A percentile compares a stretch with the other conserved stretches of the same genome.
Evolutionary conservation across 371 early-diverging fungal genomes (phyloP).

Genomic region (Funneliformis caledonium): DNA sequence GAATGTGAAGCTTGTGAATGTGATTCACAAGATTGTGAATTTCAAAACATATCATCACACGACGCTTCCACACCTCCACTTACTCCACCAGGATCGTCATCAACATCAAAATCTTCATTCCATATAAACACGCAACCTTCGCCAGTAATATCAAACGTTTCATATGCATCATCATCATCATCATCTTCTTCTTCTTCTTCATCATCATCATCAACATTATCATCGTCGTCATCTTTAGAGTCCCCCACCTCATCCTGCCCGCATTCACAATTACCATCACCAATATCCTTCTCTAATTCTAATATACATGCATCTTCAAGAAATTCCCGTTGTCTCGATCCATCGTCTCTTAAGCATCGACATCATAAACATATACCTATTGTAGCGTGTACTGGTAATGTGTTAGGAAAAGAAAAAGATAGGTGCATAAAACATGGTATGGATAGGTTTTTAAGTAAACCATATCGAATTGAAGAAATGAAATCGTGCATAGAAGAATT

Average conservation of each 20-base stretch:
- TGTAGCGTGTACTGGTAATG: not conserved
- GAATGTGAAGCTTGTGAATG: not conserved
- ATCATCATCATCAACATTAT: not conserved
- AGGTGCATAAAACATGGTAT: not conserved
- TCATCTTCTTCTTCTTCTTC: not conserved
- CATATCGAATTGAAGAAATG: constrained; percentile 6
- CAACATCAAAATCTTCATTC: not conserved
- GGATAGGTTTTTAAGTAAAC: constrained; percentile 11
- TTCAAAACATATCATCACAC: not conserved
- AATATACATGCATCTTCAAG: not conserved
- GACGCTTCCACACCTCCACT: not conserved
- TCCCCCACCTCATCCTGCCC: not conserved
- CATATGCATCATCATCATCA: not conserved
- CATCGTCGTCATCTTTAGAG: not conserved
- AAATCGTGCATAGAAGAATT: not conserved
- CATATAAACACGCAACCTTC: not conserved
- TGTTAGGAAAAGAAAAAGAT: not conserved
- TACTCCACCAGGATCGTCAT: not conserved
- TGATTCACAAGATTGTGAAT: not conserved
- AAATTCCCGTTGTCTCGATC: not conserved
- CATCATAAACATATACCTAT: not conserved
- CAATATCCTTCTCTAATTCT: not conserved
- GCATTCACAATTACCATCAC: not conserved
- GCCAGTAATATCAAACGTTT: not conserved
- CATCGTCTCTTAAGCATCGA: not conserved